Conservation (phyloP, 1,284 basidiomycete species). For the Apiotrichum domesticum region DNA sequence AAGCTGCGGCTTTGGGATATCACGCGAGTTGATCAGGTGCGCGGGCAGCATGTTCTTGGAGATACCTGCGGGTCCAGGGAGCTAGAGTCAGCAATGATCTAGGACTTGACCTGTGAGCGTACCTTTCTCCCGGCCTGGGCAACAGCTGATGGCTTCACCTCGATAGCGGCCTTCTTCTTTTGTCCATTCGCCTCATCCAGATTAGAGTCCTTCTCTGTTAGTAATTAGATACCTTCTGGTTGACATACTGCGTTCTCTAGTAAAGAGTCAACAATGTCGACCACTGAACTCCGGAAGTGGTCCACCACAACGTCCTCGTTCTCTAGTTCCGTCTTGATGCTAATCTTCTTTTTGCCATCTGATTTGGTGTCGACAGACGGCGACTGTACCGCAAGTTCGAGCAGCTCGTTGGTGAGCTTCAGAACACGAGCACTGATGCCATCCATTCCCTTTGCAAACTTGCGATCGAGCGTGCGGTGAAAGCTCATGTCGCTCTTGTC, state of each 20-base stretch:
- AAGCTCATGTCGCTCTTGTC: constrained; percentile 63
- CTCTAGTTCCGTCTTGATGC: constrained; percentile 41
- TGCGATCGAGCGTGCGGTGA: constrained; percentile 72
- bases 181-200: constrained; percentile 72
- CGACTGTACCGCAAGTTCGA: constrained; percentile 53
- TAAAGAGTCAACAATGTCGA: constrained; percentile 75
- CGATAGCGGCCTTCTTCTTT: constrained; percentile 54
- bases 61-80: constrained; percentile 24
- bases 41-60: constrained; percentile 14
- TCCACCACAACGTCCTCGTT: constrained; percentile 75
- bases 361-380: constrained; percentile 43
- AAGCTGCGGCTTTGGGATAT: constrained; percentile 72
- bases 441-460: constrained; percentile 53
- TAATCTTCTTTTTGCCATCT: constrained; percentile 23
- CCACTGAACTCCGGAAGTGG: constrained; percentile 64
- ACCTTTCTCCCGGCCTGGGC: constrained; percentile 21
- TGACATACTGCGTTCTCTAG: constrained; percentile 71
- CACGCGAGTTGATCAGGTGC: constrained; percentile 60
- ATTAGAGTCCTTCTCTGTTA: constrained; percentile 59
- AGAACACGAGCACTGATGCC: constrained; percentile 29
- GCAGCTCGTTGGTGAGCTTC: constrained; percentile 58
- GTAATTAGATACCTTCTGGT: no score
- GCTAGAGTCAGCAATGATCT: constrained; percentile 13
- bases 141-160: constrained; percentile 25
- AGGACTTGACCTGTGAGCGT: background rate